Base-by-base conservation (phyloP, 306 rosid genomes). In the Mucuna pruriens region DNA sequence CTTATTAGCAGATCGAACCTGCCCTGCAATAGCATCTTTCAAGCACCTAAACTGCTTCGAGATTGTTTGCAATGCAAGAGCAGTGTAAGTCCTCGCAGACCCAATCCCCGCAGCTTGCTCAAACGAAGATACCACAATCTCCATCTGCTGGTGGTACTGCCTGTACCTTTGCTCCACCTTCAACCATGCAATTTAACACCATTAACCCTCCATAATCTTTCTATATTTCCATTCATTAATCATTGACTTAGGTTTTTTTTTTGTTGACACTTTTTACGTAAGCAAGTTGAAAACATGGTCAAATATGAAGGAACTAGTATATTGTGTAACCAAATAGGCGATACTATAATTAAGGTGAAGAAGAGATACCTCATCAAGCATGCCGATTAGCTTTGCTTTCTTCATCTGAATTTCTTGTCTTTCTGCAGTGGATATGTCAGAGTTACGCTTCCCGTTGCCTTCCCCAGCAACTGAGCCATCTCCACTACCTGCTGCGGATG, bases 101-200 rank as follows among this genome's bases (percentile, higher is more conserved):
- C 98, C 97, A 6, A 90, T 79, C 23, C 99, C 98, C 1, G 99
- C 91, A 0, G 94, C 94, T 80, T 94, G 98, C 69, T 96, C 99
- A 12, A 94, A 96, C 0, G 99, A 84, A 0, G 97, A 88, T 36
- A 92, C 91, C 42, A 96, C 97, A 6, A 92, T 86, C 87, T 93
- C 94, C 99, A 96, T 96, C 85, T 96, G 99, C 58, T 89, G 93
- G 76, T 93, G 97, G 85, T 96, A 96, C 82, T 96, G 99, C 19
- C 97, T 86, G 90, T 96, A 94, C 84, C 99, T 85, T 64, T 92
- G 98, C 42, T 94, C 99, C 90, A 96, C 99, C 99, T 95, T 39
- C 42, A 42, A 15, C 46, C 45, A 31, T 31, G 42, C 68, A 62
- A 62, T 61, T 29, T 38, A 22, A 6, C 6, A 20, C 36, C 16